A percentile compares a stretch with the other conserved stretches of the same genome.
Conservation (phyloP, 495 filamentous ascomycete genomes). For the Pyrenula massariospora region DNA sequence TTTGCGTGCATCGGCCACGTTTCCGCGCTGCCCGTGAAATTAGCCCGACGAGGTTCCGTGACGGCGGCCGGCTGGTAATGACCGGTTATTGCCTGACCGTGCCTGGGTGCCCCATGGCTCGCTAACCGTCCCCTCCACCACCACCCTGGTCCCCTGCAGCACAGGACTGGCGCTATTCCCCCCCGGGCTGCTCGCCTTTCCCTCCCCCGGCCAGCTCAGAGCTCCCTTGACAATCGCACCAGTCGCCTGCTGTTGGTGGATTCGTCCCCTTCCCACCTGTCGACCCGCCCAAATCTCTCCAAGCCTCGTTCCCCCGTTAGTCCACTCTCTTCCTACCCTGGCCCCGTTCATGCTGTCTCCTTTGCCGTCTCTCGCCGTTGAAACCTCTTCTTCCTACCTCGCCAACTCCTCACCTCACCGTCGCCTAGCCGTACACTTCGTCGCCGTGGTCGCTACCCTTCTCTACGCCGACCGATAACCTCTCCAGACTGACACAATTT, state of each 20-base stretch:
- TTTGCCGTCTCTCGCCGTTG: not conserved
- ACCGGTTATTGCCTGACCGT: not conserved
- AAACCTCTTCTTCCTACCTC: not conserved
- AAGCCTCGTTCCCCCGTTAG: not conserved
- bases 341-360: not conserved
- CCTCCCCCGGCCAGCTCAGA: not conserved
- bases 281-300: not conserved
- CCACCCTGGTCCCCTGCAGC: not conserved
- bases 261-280: not conserved
- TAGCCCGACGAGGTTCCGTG: no score
- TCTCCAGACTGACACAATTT: not conserved
- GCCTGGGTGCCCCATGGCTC: not conserved
- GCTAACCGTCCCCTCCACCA: not conserved
- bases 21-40: no score
- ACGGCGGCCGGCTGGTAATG: not conserved
- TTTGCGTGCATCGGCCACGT: no score
- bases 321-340: not conserved
- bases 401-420: not conserved
- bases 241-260: not conserved
- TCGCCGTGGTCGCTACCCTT: not conserved
- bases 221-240: not conserved
- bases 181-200: no score
- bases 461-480: not conserved
- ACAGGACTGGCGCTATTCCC: no score
- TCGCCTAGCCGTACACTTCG: not conserved